Conservation (phyloP, 768 basidiomycete species). For the Amanita fuliginea region DNA sequence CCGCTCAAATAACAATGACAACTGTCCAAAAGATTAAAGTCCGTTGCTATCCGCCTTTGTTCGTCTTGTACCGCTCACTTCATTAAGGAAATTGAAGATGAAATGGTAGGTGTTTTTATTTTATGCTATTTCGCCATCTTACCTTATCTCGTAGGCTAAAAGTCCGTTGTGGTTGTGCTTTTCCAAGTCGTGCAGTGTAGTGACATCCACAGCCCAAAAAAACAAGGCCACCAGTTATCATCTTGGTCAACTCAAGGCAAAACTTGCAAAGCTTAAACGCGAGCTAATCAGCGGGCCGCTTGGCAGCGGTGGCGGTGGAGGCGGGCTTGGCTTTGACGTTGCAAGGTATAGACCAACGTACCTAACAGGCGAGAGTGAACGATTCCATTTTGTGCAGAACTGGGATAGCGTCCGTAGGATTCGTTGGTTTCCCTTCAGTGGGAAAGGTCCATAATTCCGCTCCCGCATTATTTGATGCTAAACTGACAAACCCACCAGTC, state of each 20-base stretch:
- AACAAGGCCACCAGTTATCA: slow-evolving; percentile 96
- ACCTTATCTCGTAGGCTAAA: slow-evolving; percentile 46
- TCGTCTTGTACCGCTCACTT: slow-evolving; percentile 12
- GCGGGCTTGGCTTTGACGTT: slow-evolving; percentile 93
- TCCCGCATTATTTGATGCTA: not conserved
- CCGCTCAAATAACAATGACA: slow-evolving; percentile 48
- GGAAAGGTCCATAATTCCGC: slow-evolving; percentile 54
- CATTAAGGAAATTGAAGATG: slow-evolving; percentile 85
- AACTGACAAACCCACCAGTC: slow-evolving; percentile 35
- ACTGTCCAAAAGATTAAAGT: slow-evolving; percentile 89
- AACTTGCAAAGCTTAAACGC: slow-evolving; percentile 91
- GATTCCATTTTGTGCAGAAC: slow-evolving; percentile 37
- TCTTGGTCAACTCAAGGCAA: slow-evolving; percentile 94
- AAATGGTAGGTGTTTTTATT: slow-evolving; percentile 57
- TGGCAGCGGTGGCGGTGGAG: slow-evolving; percentile 78
- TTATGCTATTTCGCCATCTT: slow-evolving; percentile 12
- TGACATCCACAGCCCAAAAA: slow-evolving; percentile 62
- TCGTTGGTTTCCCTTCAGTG: slow-evolving; percentile 88
- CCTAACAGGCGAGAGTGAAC: not conserved
- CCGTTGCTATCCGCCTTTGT: slow-evolving; percentile 13
- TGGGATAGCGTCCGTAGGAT: slow-evolving; percentile 94
- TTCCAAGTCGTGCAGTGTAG: slow-evolving; percentile 3
- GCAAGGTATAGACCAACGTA: slow-evolving; percentile 35
- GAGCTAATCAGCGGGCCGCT: slow-evolving; percentile 77
- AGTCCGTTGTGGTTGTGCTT: slow-evolving; percentile 37